Evolutionary conservation across 257 asterid genomes (phyloP), one percentile per base, ranked within the genome.

Genomic region (Solanum peruvianum): DNA sequence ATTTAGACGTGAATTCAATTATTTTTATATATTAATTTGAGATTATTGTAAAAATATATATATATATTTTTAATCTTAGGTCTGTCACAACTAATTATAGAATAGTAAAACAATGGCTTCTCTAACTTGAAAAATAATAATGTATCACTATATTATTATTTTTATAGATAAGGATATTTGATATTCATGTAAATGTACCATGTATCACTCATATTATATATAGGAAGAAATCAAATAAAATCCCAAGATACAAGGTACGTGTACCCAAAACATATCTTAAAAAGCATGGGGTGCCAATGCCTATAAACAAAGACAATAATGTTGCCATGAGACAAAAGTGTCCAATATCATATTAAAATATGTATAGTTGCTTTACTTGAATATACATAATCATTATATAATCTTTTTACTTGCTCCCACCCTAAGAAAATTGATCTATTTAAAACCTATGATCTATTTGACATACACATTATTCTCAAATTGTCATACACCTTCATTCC

Each of bases 1-100:
- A 64, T 67, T 2, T 67, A 2, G 0, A 67, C 0, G 11, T 27
- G 2, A 67, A 64, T 0, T 0, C 3, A 25, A 1, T 64, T n/a
- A 64, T 64, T 2, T 25, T n/a, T 25, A 2, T n/a, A 5, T 11
- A 11, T 25, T 11, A 64, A 11, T 1, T 64, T 25, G 9, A 64
- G 1, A 25, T 64, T 64, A 1, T 2, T 5, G 0, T 25, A 11
- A 6, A 23, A 66, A 66, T 0, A 0, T 25, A 25, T 0, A 0
- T 25, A 25, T 25, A 66, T 0, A 66, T 12, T 66, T 66, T 12
- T 1, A 25, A 66, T 66, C 0, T 0, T 12, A 15, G 0, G 2
- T 25, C 1, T 4, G 1, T 0, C 20, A 14, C 3, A 2, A 3
- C 8, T 0, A 35, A 35, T 35, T 0, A 37, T 37, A 37, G 7